phyloP scores from a whole-genome alignment of 192 early-diverging fungal species.

The Coemansia sp. region DNA sequence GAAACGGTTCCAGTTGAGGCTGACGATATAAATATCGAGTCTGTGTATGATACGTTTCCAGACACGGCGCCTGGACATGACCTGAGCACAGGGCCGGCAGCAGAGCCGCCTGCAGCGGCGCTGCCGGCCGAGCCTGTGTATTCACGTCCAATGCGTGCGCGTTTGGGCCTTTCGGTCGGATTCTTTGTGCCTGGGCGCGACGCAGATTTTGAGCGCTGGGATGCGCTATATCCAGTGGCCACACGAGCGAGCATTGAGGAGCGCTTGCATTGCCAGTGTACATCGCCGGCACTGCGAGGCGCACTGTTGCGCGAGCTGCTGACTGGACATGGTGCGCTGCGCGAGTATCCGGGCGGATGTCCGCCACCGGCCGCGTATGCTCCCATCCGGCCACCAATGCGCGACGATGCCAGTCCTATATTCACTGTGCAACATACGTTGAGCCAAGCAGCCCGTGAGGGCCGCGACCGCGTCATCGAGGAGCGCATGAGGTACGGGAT shows the following conservation, averaged over 20 bases:
- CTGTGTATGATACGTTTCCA: neutral
- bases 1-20: too few relatives aligned
- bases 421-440: conserved; percentile 7
- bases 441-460: neutral
- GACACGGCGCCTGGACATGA: neutral
- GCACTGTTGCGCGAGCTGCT: neutral
- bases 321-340: conserved; percentile 3
- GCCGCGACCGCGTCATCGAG: neutral
- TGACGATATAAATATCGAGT: neutral
- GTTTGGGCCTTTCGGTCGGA: neutral
- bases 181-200: neutral
- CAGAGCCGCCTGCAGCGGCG: too few relatives aligned
- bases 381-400: conserved; percentile 22
- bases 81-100: neutral
- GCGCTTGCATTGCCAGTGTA: neutral
- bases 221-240: neutral
- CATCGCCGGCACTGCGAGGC: neutral
- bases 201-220: neutral
- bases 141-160: neutral
- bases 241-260: neutral
- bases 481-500: conserved; percentile 13
- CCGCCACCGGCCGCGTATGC: conserved; percentile 14
- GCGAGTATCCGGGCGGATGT: conserved; percentile 24
- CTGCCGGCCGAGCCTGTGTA: neutral
- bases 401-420: neutral